These are phyloP conservation scores for Plasmodium adleri DNA, from an alignment of 169 alveolate genomes.

Conservation along the genomic window DNA sequence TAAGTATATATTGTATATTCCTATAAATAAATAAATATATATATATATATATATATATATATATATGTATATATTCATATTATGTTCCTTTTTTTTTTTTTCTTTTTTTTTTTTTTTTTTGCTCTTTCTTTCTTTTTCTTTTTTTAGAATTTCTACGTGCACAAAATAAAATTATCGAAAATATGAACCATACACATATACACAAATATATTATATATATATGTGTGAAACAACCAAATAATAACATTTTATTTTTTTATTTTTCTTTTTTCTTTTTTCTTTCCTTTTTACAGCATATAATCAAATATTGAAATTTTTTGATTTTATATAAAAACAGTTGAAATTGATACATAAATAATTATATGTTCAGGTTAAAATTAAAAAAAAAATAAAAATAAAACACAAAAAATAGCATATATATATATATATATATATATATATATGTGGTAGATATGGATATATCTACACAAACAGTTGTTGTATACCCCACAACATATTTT, in stretches of 20 bases:
- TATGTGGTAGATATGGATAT: too few relatives aligned
- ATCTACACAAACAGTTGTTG: too few relatives aligned
- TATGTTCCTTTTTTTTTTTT: too few relatives aligned
- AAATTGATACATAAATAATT: background rate
- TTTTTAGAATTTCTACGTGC: background rate
- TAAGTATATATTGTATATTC: background rate
- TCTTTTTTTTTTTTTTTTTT: too few relatives aligned
- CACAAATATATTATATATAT: background rate
- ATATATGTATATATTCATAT: background rate
- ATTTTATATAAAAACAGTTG: background rate
- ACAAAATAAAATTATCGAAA: background rate
- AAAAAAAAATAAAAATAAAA: background rate
- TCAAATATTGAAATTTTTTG: too few relatives aligned
- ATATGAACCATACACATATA: too few relatives aligned
- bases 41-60: background rate
- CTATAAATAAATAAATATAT: background rate
- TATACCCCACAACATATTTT: too few relatives aligned
- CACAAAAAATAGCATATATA: too few relatives aligned
- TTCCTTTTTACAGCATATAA: too few relatives aligned
- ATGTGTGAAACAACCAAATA: background rate
- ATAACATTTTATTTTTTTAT: background rate
- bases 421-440: too few relatives aligned
- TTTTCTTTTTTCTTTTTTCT: too few relatives aligned
- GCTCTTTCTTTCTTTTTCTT: background rate
- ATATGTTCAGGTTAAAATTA: background rate